Evolutionary conservation across 2,329 filamentous ascomycete species (phyloP).

Genomic region (Ceratocystis lukuohia): DNA sequence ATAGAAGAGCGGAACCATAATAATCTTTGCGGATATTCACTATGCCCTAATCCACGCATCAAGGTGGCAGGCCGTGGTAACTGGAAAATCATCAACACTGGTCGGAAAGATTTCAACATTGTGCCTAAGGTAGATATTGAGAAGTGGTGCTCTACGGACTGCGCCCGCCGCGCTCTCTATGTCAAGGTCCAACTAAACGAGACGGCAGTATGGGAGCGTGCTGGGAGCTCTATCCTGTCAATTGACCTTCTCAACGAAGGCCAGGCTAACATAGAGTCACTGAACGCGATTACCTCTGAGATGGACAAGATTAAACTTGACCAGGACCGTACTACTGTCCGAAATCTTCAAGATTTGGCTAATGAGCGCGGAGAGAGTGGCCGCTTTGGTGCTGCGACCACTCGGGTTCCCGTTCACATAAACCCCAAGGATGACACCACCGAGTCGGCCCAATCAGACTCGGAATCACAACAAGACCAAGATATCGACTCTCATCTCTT

Average conservation of each 20-base stretch:
- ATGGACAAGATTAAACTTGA: conserved; percentile 34
- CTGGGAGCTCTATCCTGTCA: conserved; percentile 40
- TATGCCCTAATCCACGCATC: conserved; percentile 57
- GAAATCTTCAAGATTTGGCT: conserved; percentile 34
- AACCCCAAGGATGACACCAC: conserved; percentile 17
- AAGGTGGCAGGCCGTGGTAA: conserved; percentile 44
- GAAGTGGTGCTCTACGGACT: conserved; percentile 74
- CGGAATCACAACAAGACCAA: background rate
- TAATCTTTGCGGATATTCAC: conserved; percentile 65
- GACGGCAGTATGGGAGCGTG: conserved; percentile 72
- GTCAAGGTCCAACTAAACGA: conserved; percentile 80
- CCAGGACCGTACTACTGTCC: conserved; percentile 30
- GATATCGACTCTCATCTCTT: conserved; percentile 15
- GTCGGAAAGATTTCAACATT: conserved; percentile 47
- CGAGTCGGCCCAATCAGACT: background rate
- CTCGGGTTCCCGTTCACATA: conserved; percentile 22
- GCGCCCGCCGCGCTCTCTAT: conserved; percentile 67
- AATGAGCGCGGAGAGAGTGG: conserved; percentile 34
- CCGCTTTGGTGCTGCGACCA: conserved; percentile 17
- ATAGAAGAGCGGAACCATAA: conserved; percentile 81
- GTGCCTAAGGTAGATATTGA: conserved; percentile 60
- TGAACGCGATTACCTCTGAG: conserved; percentile 28
- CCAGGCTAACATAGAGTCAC: conserved; percentile 35
- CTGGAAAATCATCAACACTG: conserved; percentile 50
- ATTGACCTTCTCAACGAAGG: conserved; percentile 58